Base-by-base conservation (phyloP, 371 early-diverging fungal genomes). In the Mortierella sp. region DNA sequence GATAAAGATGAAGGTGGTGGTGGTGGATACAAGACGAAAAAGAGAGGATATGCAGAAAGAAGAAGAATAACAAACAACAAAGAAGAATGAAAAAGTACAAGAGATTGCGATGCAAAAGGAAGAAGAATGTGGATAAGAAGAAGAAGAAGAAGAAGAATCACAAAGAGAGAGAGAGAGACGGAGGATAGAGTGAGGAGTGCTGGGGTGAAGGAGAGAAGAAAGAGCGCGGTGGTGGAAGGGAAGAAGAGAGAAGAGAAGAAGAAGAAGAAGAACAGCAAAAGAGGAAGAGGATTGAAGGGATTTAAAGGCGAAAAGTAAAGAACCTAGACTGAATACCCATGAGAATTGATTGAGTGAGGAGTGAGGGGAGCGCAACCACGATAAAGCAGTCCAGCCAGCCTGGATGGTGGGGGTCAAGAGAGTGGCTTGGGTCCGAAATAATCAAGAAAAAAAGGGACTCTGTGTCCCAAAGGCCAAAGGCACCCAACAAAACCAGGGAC, bases 401-500 rank as follows among this genome's bases (percentile, higher is more conserved):
- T 26, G 26, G 26, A 58, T 26, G 58, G 34, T 60, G 65, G 38
- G 65, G 38, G 65, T 38, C 8, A 0, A 1, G 65, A 63, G 11
- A 65, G 68, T 68, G 68, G 68, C 68, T 68, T 68, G 44, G 44
- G 44, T 68, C 68, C 68, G 68, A 68, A 65, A 7, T 31, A 38
- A 5, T 8, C 6, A 68, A 68, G 26, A 16, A 47, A 5, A 48
- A 24, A 47, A 26, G 58, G 45, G 38, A 28, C 73, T 21, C 28
- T 28, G 6, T 60, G 19, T 63, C 63, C 31, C 52, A 34, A 24
- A 28, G 21, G 34, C 31, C 52, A 50, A 24, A 47, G 21, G 34
- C 72, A 50, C 72, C 34, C 72, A 72, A 34, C 28, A 47, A 72
- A 68, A 68, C 68, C 68, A 68, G 68, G 68, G 68, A 42, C 68